Conservation (phyloP, 305 asterid species). For the Fraxinus angustifolia region DNA sequence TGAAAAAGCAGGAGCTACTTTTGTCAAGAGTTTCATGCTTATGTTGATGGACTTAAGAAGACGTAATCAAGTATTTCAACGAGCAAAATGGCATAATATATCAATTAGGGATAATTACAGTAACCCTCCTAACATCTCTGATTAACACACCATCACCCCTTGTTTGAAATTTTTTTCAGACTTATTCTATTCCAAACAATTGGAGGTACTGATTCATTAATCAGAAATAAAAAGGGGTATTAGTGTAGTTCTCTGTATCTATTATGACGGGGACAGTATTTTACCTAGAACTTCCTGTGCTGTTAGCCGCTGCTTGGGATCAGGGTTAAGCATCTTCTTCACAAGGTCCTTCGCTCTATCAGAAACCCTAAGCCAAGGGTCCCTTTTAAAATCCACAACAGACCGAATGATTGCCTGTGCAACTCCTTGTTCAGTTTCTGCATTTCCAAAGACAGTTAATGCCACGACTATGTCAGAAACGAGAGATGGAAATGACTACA, state of each 20-base stretch:
- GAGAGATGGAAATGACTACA: neutral
- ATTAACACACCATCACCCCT: neutral
- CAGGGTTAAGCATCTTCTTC: constrained; percentile 1
- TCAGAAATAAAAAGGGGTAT: neutral
- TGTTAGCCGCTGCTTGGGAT: constrained; percentile 46
- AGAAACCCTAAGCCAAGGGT: constrained; percentile 87
- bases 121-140: neutral
- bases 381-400: constrained; percentile 66
- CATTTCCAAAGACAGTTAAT: constrained; percentile 10
- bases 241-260: neutral
- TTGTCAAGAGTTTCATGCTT: constrained; percentile 16
- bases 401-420: constrained; percentile 44
- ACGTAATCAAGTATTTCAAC: neutral
- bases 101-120: neutral
- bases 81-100: neutral
- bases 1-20: constrained; percentile 18
- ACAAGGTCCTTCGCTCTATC: constrained; percentile 70
- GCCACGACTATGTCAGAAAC: neutral
- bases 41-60: neutral
- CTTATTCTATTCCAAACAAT: neutral
- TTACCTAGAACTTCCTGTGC: constrained; percentile 77
- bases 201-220: neutral
- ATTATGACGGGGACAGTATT: neutral
- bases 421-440: constrained; percentile 84
- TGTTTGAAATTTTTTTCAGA: neutral